A percentile compares a stretch with the other conserved stretches of the same genome.
Conservation (phyloP, 805 yeast genomes). For the Torulaspora gathmanii region DNA sequence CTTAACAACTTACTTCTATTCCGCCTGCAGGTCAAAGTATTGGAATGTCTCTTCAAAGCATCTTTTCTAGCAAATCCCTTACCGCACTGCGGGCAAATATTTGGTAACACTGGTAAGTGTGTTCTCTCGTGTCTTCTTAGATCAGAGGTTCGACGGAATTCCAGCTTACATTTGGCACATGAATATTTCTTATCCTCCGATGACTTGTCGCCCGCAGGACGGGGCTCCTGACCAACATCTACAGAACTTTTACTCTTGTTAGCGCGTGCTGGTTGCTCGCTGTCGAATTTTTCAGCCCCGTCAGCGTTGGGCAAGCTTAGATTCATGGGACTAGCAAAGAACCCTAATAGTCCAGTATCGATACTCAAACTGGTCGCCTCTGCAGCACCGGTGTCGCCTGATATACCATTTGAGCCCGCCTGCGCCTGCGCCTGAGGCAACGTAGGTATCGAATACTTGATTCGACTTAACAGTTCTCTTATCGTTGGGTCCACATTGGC, state of each 20-base stretch:
- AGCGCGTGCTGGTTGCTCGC: neutral
- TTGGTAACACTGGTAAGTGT: slow-evolving; percentile 65
- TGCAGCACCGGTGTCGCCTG: neutral
- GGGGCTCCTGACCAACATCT: neutral
- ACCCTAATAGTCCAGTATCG: neutral
- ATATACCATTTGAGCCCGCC: neutral
- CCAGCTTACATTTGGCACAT: slow-evolving; percentile 57
- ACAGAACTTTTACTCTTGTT: neutral
- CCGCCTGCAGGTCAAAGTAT: slow-evolving; percentile 69
- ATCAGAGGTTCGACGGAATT: slow-evolving; percentile 65
- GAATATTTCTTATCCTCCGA: slow-evolving; percentile 38
- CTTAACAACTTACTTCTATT: slow-evolving; percentile 53
- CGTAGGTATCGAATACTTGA: slow-evolving; percentile 21
- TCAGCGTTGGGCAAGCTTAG: neutral
- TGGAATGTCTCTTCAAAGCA: slow-evolving; percentile 70
- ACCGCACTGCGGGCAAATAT: slow-evolving; percentile 69
- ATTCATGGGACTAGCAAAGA: slow-evolving; percentile 5
- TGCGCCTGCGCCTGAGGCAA: slow-evolving; percentile 6
- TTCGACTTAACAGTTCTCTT: slow-evolving; percentile 27
- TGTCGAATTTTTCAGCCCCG: neutral
- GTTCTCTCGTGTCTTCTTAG: slow-evolving; percentile 72
- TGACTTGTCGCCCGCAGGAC: neutral
- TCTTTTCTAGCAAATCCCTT: slow-evolving; percentile 82
- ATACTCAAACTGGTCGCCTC: neutral
- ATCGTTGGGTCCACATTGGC: slow-evolving; percentile 31